phyloP scores from a whole-genome alignment of 805 yeast species.

The Spathaspora passalidarum region DNA sequence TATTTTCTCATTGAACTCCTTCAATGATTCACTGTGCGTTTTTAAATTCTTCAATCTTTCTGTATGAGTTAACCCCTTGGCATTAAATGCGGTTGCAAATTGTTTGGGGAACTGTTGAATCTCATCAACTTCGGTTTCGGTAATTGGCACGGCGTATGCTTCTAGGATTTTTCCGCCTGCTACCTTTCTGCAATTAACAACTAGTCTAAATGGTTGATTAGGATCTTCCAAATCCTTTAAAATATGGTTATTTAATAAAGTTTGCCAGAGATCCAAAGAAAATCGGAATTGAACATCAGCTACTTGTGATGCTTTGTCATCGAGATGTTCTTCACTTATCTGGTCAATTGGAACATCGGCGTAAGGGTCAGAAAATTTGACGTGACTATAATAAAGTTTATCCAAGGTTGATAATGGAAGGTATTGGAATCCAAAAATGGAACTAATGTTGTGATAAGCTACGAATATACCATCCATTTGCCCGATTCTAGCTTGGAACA shows the following conservation, averaged over 20 bases:
- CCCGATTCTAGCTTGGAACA: constrained; percentile 90
- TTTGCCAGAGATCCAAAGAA: constrained; percentile 51
- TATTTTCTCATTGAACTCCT: constrained; percentile 19
- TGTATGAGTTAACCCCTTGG: constrained; percentile 17
- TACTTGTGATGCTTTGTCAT: constrained; percentile 27
- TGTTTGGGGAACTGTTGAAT: constrained; percentile 20
- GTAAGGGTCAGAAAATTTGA: not conserved
- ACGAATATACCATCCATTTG: constrained; percentile 95
- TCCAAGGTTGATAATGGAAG: constrained; percentile 75
- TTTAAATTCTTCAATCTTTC: constrained; percentile 21
- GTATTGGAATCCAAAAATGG: constrained; percentile 88
- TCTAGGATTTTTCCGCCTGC: not conserved
- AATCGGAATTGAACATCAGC: constrained; percentile 69
- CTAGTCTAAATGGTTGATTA: constrained; percentile 25
- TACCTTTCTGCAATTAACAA: constrained; percentile 13
- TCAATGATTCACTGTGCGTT: constrained; percentile 22
- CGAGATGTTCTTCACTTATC: not conserved
- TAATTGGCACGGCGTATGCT: constrained; percentile 30
- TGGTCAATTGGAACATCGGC: constrained; percentile 26
- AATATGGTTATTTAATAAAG: constrained; percentile 22
- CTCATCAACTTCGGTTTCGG: constrained; percentile 15
- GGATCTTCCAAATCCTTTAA: constrained; percentile 22
- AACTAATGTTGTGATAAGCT: constrained; percentile 81
- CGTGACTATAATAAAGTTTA: constrained; percentile 23
- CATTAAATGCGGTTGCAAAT: constrained; percentile 31